phyloP scores from a whole-genome alignment of 208 protist species.

The Pavlovales sp. region DNA sequence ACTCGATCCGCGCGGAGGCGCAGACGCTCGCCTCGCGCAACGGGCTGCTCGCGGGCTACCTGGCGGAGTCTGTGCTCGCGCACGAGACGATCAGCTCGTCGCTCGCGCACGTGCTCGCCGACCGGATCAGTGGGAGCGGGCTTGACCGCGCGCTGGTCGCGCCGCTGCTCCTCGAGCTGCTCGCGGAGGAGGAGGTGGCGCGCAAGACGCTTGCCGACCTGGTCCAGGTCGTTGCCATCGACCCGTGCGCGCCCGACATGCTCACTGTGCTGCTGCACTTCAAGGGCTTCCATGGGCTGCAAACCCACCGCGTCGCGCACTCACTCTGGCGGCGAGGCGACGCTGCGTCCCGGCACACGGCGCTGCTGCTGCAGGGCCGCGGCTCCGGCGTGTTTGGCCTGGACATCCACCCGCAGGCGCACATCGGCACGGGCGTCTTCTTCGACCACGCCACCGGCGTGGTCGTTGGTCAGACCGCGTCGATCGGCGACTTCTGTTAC shows the following conservation, averaged over 20 bases:
- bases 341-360: background rate
- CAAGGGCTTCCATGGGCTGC: conserved; percentile 53
- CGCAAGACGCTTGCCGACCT: conserved; percentile 6
- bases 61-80: background rate
- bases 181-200: background rate
- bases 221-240: conserved; percentile 10
- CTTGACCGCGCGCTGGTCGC: background rate
- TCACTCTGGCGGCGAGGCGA: conserved; percentile 20
- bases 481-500: conserved; percentile 52
- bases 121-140: background rate
- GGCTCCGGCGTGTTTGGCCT: conserved; percentile 20
- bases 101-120: background rate
- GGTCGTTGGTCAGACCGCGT: conserved; percentile 63
- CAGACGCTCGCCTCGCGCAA: background rate
- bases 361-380: conserved; percentile 42
- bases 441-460: conserved; percentile 60
- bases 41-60: background rate
- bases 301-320: conserved; percentile 32
- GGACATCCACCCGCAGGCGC: conserved; percentile 63
- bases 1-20: background rate
- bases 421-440: conserved; percentile 49
- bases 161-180: background rate
- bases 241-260: conserved; percentile 19
- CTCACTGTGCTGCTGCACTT: conserved; percentile 49
- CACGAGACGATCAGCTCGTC: background rate